These are phyloP conservation scores for Leccinellum albellum DNA, from an alignment of 768 basidiomycete species.

Conservation along the genomic window DNA sequence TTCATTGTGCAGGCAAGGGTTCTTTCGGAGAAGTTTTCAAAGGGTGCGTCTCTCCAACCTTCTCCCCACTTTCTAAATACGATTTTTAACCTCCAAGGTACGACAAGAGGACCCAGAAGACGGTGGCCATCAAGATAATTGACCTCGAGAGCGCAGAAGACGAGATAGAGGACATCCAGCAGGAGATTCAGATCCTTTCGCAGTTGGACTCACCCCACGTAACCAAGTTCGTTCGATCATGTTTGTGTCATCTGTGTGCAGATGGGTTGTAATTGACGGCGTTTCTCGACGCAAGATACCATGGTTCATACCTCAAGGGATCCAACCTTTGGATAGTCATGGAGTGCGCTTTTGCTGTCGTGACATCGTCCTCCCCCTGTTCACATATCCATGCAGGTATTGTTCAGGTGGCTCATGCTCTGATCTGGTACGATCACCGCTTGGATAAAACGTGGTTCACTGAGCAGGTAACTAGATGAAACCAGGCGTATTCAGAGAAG, in stretches of 20 bases:
- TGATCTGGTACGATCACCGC: constrained; percentile 66
- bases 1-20: constrained; percentile 70
- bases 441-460: constrained; percentile 3
- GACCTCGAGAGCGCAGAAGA: constrained; percentile 99
- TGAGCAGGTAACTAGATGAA: constrained; percentile 70
- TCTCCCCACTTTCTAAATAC: constrained; percentile 6
- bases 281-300: constrained; percentile 58
- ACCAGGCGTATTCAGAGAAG: constrained; percentile 95
- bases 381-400: constrained; percentile 51
- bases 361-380: neutral
- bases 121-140: constrained; percentile 99
- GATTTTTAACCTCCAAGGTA: constrained; percentile 49
- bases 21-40: constrained; percentile 99
- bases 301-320: constrained; percentile 94
- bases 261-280: constrained; percentile 31
- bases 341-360: constrained; percentile 57
- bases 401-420: constrained; percentile 98
- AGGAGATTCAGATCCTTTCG: constrained; percentile 96
- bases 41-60: constrained; percentile 53
- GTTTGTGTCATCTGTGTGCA: constrained; percentile 27
- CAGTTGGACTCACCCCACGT: constrained; percentile 95
- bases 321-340: constrained; percentile 99
- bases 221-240: constrained; percentile 68
- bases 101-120: constrained; percentile 92
- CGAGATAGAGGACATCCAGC: constrained; percentile 99